Base-by-base conservation (phyloP, 2,329 filamentous ascomycete genomes). In the Alternaria longipes region DNA sequence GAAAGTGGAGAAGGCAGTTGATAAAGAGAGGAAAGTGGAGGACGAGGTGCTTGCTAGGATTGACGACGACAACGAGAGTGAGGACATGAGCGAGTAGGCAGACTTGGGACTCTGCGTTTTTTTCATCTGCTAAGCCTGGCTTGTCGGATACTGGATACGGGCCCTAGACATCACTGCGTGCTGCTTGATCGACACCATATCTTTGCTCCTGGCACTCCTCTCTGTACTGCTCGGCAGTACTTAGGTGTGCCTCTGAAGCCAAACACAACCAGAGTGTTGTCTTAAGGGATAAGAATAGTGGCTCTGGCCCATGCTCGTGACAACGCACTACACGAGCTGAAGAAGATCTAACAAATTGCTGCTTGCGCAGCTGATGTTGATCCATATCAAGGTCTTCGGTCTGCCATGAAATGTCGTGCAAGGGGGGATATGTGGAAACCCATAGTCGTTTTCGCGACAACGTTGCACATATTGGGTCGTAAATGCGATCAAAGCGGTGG, bases 1-100 rank as follows among this genome's bases (percentile, higher is more conserved):
- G 53, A 66, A 70, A 59, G 67, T 74, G 18, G 63, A 70, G 28
- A 69, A 70, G 56, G 64, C 66, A 2, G 68, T 71, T 8, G 66
- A 71, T 20, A 71, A 53, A 54, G 72, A 68, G 46, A 65, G 56
- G 38, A 68, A 62, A 46, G 53, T 26, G 4, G 69, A 67, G 32
- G 53, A 52, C 7, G 60, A 68, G 9, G 68, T 73, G 9, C 34
- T 71, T 30, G 65, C 59, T 20, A n/a, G 26, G 5, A 49, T 71
- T 5, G 70, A 70, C 40, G 45, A 60, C 24, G 65, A 58, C 14
- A 47, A 61, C 9, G 65, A 66, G 46, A 65, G 67, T 16, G 69
- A 70, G 4, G 66, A 64, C 26, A 71, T 71, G 67, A 72, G 66
- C 62, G 69, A 70, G 52, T 66, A 60, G 54, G 26, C 8, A 24